Evolutionary conservation across 345 rosid species (phyloP).

Genomic region (Clarkia xantiana): DNA sequence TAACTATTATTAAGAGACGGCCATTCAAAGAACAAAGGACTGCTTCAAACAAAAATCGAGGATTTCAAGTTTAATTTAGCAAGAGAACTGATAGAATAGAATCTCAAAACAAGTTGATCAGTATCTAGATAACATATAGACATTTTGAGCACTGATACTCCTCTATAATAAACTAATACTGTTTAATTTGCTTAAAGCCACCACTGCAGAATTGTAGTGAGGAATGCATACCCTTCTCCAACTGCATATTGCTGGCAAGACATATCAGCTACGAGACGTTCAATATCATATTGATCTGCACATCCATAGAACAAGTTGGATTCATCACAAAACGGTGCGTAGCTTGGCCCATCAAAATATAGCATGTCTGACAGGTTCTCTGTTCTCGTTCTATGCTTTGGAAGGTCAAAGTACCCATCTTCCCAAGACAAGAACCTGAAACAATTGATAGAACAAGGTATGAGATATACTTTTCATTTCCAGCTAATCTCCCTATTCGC

Average conservation of each 20-base stretch:
- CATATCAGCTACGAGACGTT: slow-evolving; percentile 23
- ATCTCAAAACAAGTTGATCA: too few relatives aligned
- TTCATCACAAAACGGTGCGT: slow-evolving; percentile 14
- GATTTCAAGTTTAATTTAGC: too few relatives aligned
- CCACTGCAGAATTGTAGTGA: too few relatives aligned
- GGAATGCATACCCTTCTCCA: slow-evolving; percentile 39
- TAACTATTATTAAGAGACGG: too few relatives aligned
- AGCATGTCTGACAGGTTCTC: slow-evolving; percentile 9
- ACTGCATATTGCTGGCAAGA: slow-evolving; percentile 20
- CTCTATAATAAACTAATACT: too few relatives aligned
- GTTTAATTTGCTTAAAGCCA: too few relatives aligned
- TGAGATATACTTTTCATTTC: not conserved
- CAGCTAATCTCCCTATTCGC: not conserved
- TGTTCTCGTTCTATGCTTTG: slow-evolving; percentile 15
- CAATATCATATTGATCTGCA: slow-evolving; percentile 19
- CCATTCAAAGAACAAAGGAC: too few relatives aligned
- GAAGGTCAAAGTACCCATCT: slow-evolving; percentile 35
- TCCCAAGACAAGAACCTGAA: slow-evolving; percentile 49
- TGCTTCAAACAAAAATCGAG: too few relatives aligned
- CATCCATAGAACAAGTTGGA: slow-evolving; percentile 4
- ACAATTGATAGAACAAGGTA: not conserved
- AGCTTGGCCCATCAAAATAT: slow-evolving; percentile 10
- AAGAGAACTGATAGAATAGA: too few relatives aligned
- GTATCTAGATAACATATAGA: too few relatives aligned
- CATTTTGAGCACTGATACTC: too few relatives aligned